These are phyloP conservation scores for Neonectria sp. DNA, from an alignment of 2,329 filamentous ascomycete genomes.

Conservation along the genomic window DNA sequence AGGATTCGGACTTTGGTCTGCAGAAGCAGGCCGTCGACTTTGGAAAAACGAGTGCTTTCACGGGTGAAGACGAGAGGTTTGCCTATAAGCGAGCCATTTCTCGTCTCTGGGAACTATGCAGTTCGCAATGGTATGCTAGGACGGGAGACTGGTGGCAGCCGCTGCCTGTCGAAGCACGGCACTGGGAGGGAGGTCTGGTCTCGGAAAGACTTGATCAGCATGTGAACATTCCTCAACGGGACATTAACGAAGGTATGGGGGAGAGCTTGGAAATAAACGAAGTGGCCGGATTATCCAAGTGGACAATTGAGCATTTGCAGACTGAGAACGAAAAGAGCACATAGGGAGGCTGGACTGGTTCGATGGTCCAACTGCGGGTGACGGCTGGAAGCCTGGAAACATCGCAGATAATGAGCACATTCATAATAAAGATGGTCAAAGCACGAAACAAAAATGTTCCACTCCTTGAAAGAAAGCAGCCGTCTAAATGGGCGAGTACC, in stretches of 20 bases:
- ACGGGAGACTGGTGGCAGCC: slow-evolving; percentile 80
- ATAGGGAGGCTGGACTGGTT: slow-evolving; percentile 22
- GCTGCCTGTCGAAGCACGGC: slow-evolving; percentile 72
- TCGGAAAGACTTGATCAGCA: slow-evolving; percentile 41
- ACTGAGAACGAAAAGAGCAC: slow-evolving; percentile 38
- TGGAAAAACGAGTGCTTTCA: slow-evolving; percentile 76
- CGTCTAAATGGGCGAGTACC: slow-evolving; percentile 5
- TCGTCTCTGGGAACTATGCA: slow-evolving; percentile 87
- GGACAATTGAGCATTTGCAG: slow-evolving; percentile 54
- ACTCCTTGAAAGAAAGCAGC: background rate
- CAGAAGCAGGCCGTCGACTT: slow-evolving; percentile 71
- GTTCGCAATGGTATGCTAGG: slow-evolving; percentile 78
- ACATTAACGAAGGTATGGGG: slow-evolving; percentile 51
- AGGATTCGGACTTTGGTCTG: slow-evolving; percentile 69
- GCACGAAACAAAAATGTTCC: slow-evolving; percentile 8
- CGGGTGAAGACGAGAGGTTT: slow-evolving; percentile 86
- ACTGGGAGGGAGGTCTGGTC: slow-evolving; percentile 71
- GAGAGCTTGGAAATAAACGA: slow-evolving; percentile 55
- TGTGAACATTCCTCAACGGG: slow-evolving; percentile 10
- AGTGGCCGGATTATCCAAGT: slow-evolving; percentile 57
- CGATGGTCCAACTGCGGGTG: background rate
- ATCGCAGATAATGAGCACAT: slow-evolving; percentile 1
- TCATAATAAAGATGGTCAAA: slow-evolving; percentile 1
- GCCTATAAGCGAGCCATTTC: slow-evolving; percentile 84
- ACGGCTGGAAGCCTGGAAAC: background rate